Conservation (phyloP, 2,329 filamentous ascomycete species). For the Aspergillus spinulosporus region DNA sequence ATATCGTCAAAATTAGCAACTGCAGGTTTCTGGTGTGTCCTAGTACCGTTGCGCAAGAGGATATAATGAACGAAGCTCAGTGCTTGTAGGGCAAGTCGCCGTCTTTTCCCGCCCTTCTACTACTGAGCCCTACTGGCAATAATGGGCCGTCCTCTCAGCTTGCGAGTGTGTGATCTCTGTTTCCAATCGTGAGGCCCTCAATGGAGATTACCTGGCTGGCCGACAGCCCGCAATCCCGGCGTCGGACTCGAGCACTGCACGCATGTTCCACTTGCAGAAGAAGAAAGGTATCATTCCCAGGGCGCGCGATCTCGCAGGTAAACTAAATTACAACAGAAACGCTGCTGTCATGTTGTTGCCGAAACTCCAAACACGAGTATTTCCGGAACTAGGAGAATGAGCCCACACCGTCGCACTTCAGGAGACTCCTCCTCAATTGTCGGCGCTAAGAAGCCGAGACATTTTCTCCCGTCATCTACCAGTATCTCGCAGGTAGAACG, state of each 20-base stretch:
- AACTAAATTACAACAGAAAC: slow-evolving; percentile 29
- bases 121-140: too few species aligned
- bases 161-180: neutral
- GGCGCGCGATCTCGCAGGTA: neutral
- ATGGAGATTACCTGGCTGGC: slow-evolving; percentile 41
- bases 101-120: too few species aligned
- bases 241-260: slow-evolving; percentile 31
- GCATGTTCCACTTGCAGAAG: slow-evolving; percentile 37
- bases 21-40: too few species aligned
- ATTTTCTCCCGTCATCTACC: slow-evolving; percentile 4
- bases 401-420: neutral
- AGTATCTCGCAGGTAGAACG: slow-evolving; percentile 27
- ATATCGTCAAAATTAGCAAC: too few species aligned
- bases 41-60: too few species aligned
- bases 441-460: neutral
- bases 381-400: too few species aligned
- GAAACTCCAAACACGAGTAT: neutral
- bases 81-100: too few species aligned
- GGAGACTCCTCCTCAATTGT: neutral
- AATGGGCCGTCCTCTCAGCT: neutral
- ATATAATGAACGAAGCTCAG: too few species aligned
- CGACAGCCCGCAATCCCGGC: slow-evolving; percentile 36
- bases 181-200: neutral
- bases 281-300: slow-evolving; percentile 26
- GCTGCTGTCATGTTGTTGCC: slow-evolving; percentile 32